phyloP scores from a whole-genome alignment of 2,329 filamentous ascomycete species.

The Huntiella omanensis region DNA sequence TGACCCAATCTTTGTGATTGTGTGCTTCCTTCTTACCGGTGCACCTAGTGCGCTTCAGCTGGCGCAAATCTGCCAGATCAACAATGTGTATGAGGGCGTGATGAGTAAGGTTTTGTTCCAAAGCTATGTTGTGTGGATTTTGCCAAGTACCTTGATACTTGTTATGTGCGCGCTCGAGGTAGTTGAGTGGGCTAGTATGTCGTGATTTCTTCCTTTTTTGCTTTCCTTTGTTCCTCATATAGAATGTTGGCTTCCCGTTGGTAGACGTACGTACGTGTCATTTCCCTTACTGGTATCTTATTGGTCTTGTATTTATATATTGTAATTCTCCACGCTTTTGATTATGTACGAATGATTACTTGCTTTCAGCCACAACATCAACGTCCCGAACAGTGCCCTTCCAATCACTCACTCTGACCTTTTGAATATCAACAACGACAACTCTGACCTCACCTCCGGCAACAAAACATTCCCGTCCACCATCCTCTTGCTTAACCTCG shows the following conservation, averaged over 20 bases:
- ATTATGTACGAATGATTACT: neutral
- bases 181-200: conserved; percentile 55
- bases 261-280: neutral
- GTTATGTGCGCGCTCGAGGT: conserved; percentile 87
- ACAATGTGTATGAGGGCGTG: conserved; percentile 83
- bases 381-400: conserved; percentile 74
- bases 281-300: neutral
- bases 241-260: neutral
- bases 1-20: conserved; percentile 94
- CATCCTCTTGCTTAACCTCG: conserved; percentile 27
- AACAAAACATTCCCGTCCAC: conserved; percentile 47
- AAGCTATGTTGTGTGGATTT: conserved; percentile 77
- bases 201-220: no score
- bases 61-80: conserved; percentile 96
- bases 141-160: conserved; percentile 77
- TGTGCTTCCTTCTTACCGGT: conserved; percentile 89
- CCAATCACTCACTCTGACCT: conserved; percentile 83
- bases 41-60: conserved; percentile 86
- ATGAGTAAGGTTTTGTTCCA: conserved; percentile 91
- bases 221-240: neutral
- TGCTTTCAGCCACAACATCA: neutral
- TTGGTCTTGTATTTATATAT: neutral
- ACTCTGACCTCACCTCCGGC: conserved; percentile 71
- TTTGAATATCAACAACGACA: conserved; percentile 66
- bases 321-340: no score